Evolutionary conservation across 2,329 filamentous ascomycete genomes (phyloP), one percentile per base, ranked within the genome.

Genomic region (Aspergillus brunneoviolaceus): DNA sequence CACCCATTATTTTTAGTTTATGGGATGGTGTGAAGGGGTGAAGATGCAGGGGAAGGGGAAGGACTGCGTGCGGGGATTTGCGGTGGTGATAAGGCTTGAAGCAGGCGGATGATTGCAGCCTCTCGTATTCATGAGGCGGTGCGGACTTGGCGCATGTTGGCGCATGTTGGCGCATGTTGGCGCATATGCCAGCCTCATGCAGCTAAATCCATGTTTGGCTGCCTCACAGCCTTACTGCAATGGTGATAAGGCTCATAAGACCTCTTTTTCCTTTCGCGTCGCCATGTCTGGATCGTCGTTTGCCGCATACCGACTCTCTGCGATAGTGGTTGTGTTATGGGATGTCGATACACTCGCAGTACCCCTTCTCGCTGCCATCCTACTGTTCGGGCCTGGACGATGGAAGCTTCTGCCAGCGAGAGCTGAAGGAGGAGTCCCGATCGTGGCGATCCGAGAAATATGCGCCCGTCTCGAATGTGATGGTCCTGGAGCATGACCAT

Each of bases 361-460:
- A 58, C 25, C 56, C 56, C 5, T 58, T 58, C 19, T 9, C 49
- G 6, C 56, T 58, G 29, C n/a, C 39, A 27, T 58, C 56, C 19
- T 58, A 48, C 19, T 58, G 56, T 48, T 14, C 56, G 5, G 56
- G 56, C 12, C 42, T 58, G 1, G 56, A 58, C 33, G 56, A 58
- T 49, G 56, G 56, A 14, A 42, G 53, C 27, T 53, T 58, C 27
- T 58, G 56, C 19, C 56, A 53, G 50, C 50, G 56, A 10, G 56
- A 58, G 39, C 50, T 58, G 27, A 58, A 58, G 42, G 56, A 58
- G 35, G 56, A 58, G 27, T 49, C 56, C 4, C 33, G 39, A 19
- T 58, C 50, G 19, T 58, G 56, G 56, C 25, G 56, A 29, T 54
- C 50, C 5, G 56, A 58, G 23, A 58, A 58, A 47, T 58, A 58